A percentile compares a stretch with the other conserved stretches of the same genome.
These are phyloP conservation scores for Cystofilobasidium macerans DNA, from an alignment of 768 basidiomycete genomes.

Conservation along the genomic window DNA sequence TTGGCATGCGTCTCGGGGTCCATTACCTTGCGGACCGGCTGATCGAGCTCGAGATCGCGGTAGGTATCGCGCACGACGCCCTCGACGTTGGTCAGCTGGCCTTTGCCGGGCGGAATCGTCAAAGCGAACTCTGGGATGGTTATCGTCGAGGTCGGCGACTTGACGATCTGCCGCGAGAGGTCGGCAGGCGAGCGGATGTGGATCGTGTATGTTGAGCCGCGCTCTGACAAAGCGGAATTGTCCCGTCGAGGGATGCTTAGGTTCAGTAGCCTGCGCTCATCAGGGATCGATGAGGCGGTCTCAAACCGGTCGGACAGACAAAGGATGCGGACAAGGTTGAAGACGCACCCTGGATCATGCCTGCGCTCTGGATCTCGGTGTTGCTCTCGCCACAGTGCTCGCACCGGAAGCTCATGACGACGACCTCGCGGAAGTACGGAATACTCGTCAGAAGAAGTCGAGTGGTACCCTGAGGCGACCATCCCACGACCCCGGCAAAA, in stretches of 20 bases:
- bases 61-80: constrained; percentile 75
- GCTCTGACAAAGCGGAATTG: constrained; percentile 53
- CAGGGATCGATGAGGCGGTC: neutral
- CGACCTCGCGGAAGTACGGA: constrained; percentile 87
- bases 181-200: constrained; percentile 63
- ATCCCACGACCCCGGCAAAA: too few species aligned
- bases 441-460: constrained; percentile 82
- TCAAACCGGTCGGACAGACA: neutral
- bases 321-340: neutral
- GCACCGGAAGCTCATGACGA: constrained; percentile 93
- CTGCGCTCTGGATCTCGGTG: constrained; percentile 90
- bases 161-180: constrained; percentile 84
- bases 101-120: constrained; percentile 73
- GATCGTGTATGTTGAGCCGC: constrained; percentile 70
- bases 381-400: constrained; percentile 80
- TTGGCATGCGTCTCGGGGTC: constrained; percentile 59
- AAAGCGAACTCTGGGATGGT: constrained; percentile 77
- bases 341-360: constrained; percentile 59
- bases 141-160: constrained; percentile 70
- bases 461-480: constrained; percentile 62
- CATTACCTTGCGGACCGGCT: constrained; percentile 61
- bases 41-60: constrained; percentile 65
- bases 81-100: constrained; percentile 93
- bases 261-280: too few species aligned
- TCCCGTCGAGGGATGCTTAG: too few species aligned